Base-by-base conservation (phyloP, 75 land plant species). In the Cunninghamia lanceolata region DNA sequence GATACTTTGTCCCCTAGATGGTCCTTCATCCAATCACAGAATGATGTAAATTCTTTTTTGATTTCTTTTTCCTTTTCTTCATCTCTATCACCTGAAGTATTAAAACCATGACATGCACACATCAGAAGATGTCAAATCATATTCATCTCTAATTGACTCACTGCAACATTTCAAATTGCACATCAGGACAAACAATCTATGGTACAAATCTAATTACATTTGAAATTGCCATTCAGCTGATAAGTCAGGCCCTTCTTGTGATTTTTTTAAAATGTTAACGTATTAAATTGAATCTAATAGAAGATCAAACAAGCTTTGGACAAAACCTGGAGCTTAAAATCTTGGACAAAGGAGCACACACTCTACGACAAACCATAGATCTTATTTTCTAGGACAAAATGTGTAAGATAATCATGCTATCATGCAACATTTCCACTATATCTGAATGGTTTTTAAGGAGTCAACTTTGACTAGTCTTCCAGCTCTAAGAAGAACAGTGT, bases 1-100 rank as follows among this genome's bases (percentile, higher is more conserved):
- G 99, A 94, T 39, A 98, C 95, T 89, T 95, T 97, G 74, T 98
- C 97, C 45, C 99, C 99, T 74, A 98, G 88, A 36, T 88, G 90
- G 71, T 91, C 90, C 91, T 98, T 98, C 85, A 98, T 98, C 99
- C 99, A 98, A 54, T 98, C 98, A 85, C 99, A 98, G 35, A 95
- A 88, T 45, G 87, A 87, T 42, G 93, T 93, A 90, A 90, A 98
- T 82, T 96, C 99, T 81, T 94, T 90, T 80, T 93, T 96, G 5
- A 94, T 84, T 90, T 93, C 95, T 85, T 94, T 94, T 75, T 94
- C 97, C 77, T 96, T 95, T 63, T 92, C 95, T 75, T 95, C 95
- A 87, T 96, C 90, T 74, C 90, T 93, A 84, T 92, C 95, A 83
- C 97, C 99, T 96, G 90, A 32, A 50, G 66, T 73, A 34, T 70